Conservation (phyloP, 441 rosid genomes). For the Heliophila coronopifolia region DNA sequence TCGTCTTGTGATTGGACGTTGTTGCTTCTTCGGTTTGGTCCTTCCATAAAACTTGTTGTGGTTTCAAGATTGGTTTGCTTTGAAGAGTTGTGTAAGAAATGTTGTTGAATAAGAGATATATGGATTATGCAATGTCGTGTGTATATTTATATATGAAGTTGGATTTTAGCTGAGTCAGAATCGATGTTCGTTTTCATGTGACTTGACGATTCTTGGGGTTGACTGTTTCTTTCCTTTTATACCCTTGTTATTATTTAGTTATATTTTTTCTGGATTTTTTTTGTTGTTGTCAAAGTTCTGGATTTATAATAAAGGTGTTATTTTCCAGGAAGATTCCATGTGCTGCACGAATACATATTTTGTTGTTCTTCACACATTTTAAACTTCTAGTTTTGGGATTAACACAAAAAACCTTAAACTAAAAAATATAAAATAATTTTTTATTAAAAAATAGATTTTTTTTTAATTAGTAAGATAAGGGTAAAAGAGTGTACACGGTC, state of each 20-base stretch:
- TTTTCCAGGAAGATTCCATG: no score
- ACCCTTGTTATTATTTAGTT: neutral
- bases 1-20: constrained; percentile 20
- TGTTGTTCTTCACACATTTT: no score
- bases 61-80: constrained; percentile 20
- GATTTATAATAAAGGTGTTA: no score
- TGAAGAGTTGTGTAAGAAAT: constrained; percentile 7
- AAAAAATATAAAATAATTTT: no score
- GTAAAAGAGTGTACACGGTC: no score
- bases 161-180: constrained; percentile 23
- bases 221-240: constrained; percentile 20
- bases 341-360: no score
- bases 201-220: constrained; percentile 31
- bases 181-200: constrained; percentile 28
- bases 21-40: constrained; percentile 20
- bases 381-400: no score
- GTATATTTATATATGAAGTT: constrained; percentile 17
- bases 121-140: constrained; percentile 15
- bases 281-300: no score
- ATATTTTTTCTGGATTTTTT: neutral
- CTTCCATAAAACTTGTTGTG: constrained; percentile 22
- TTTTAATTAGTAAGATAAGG: no score
- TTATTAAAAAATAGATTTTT: no score
- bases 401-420: no score
- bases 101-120: neutral